Evolutionary conservation across 306 rosid species (phyloP).

Genomic region (Medicago arabica): DNA sequence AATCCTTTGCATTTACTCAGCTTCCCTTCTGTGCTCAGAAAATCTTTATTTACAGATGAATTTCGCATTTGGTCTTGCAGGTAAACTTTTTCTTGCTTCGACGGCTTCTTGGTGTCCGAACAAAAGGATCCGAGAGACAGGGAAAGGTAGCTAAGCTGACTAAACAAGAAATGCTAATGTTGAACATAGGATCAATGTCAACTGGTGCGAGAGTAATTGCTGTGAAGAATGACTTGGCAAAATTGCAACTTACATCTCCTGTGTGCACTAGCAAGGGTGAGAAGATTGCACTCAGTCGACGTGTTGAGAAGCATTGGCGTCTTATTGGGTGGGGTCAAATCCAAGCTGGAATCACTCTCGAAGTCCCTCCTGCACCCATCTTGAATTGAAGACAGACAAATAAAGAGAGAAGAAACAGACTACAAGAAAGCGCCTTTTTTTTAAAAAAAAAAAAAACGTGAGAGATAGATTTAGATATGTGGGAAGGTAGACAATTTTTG

Average conservation of each 20-base stretch:
- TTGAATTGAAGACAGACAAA: constrained; percentile 31
- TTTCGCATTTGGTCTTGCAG: constrained; percentile 54
- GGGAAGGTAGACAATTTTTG: constrained; percentile 50
- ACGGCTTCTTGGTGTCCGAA: constrained; percentile 88
- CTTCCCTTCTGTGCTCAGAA: background rate
- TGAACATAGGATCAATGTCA: constrained; percentile 98
- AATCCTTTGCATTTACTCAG: background rate
- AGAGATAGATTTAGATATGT: constrained; percentile 48
- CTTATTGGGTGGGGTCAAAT: constrained; percentile 97
- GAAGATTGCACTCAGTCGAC: constrained; percentile 90
- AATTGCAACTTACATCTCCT: constrained; percentile 88
- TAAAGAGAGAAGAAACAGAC: constrained; percentile 7
- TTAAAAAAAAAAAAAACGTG: too few relatives aligned
- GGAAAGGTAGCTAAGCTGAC: constrained; percentile 91
- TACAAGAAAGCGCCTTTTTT: constrained; percentile 5
- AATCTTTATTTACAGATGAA: constrained; percentile 12
- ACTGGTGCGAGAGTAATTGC: constrained; percentile 88
- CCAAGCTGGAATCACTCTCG: constrained; percentile 89
- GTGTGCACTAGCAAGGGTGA: constrained; percentile 97
- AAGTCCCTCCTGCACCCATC: constrained; percentile 62
- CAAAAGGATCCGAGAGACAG: constrained; percentile 87
- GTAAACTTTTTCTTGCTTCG: constrained; percentile 94
- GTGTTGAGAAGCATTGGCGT: constrained; percentile 99
- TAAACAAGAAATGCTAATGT: constrained; percentile 89
- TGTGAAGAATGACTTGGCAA: constrained; percentile 88